These are phyloP conservation scores for Talaromyces borbonicus DNA, from an alignment of 495 filamentous ascomycete species.

Conservation along the genomic window DNA sequence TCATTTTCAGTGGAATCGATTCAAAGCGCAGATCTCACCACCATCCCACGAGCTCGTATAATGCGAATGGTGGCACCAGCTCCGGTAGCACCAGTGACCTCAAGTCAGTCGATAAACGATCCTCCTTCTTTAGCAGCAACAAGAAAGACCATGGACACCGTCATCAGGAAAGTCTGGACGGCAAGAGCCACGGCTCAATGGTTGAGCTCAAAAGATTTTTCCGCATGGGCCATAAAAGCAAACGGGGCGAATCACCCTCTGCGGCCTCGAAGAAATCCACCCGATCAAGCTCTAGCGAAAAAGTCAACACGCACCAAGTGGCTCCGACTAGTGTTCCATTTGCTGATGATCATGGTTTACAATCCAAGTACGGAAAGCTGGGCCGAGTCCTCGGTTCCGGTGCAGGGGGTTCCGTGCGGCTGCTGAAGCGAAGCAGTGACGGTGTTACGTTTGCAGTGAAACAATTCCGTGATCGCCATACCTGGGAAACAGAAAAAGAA, in stretches of 20 bases:
- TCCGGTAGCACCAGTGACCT: slow-evolving; percentile 40
- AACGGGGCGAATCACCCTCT: slow-evolving; percentile 53
- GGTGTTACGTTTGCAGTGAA: slow-evolving; percentile 94
- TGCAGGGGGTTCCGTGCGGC: slow-evolving; percentile 86
- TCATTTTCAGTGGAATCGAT: slow-evolving; percentile 63
- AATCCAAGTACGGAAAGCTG: slow-evolving; percentile 89
- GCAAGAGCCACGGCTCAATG: slow-evolving; percentile 76
- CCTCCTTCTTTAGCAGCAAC: slow-evolving; percentile 33
- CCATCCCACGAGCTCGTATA: slow-evolving; percentile 17
- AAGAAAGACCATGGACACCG: slow-evolving; percentile 32
- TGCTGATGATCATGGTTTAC: slow-evolving; percentile 83
- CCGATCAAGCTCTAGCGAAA: slow-evolving; percentile 39
- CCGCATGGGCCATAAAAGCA: slow-evolving; percentile 58
- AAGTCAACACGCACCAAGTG: slow-evolving; percentile 48
- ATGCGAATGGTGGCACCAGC: slow-evolving; percentile 26
- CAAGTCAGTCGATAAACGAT: slow-evolving; percentile 34
- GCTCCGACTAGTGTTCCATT: slow-evolving; percentile 67
- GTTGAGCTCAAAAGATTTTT: slow-evolving; percentile 91
- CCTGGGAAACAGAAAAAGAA: slow-evolving; percentile 86
- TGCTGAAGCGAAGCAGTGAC: slow-evolving; percentile 88
- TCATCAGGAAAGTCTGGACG: slow-evolving; percentile 25
- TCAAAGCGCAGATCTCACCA: slow-evolving; percentile 33
- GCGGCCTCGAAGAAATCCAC: slow-evolving; percentile 30
- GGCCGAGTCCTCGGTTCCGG: slow-evolving; percentile 90
- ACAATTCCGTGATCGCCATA: slow-evolving; percentile 87